Base-by-base conservation (phyloP, 805 yeast genomes). In the Maudiozyma bulderi region DNA sequence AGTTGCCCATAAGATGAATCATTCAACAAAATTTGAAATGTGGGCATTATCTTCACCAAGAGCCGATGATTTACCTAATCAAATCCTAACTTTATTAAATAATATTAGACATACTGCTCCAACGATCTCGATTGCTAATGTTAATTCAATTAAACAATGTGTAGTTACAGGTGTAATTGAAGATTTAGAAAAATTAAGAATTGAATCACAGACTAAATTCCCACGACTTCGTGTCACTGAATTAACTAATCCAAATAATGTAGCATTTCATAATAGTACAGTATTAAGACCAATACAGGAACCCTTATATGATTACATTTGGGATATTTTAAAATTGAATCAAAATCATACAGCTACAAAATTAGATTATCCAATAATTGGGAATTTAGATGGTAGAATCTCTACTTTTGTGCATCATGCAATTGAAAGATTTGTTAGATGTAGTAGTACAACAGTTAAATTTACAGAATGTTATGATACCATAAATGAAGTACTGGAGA, bases 251-350 rank as follows among this genome's bases (percentile, higher is more conserved):
- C 68, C 69, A 20, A 51, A 55, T 43, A 55, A 62, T 41, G 54
- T 66, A 13, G 65, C 70, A 29, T 66, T 66, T 44, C 70, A 66
- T 52, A 65, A 66, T 43, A 57, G 52, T 30, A 59, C 54, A 10
- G 65, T 66, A 5, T 47, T 66, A 41, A 52, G 60, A 43, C 56
- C 65, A 11, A 57, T 64, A 7, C 62, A 60, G 43, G 68, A 63
- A 46, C 67, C 67, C 6, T 44, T 66, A 35, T 59, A 64, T 47
- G 67, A 65, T 45, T 65, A 50, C 43, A 65, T 65, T 13, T 65
- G 65, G 65, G 53, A 58, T 28, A 61, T 54, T 9, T 44, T 66
- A 34, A 64, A 63, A 47, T 52, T 58, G 9, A 62, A 62, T 30
- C 56, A 59, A 13, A 54, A 55, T 7, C 58, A 59, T 41, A 58